These are phyloP conservation scores for Amylostereum areolatum DNA, from an alignment of 1,284 basidiomycete genomes.

Conservation along the genomic window DNA sequence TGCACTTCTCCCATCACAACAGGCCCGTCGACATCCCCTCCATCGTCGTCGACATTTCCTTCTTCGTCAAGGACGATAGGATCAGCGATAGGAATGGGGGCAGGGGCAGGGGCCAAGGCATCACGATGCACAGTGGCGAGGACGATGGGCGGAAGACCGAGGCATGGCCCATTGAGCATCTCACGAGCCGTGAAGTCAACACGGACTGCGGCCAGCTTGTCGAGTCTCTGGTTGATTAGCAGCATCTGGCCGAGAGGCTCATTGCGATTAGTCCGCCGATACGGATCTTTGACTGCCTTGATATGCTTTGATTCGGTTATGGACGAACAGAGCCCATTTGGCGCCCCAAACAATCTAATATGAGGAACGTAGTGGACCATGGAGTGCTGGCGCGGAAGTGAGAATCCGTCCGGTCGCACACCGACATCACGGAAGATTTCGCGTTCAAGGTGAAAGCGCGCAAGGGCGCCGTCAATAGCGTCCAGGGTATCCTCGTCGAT, in stretches of 20 bases:
- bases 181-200: no score
- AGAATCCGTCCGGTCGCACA: constrained; percentile 12
- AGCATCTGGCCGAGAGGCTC: constrained; percentile 19
- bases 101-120: no score
- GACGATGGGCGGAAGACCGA: no score
- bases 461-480: constrained; percentile 6
- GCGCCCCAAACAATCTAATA: constrained; percentile 14
- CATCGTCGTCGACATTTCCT: no score
- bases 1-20: no score
- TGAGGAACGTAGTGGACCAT: constrained; percentile 9
- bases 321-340: constrained; percentile 19
- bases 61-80: no score
- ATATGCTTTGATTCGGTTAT: constrained; percentile 22
- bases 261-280: constrained; percentile 14
- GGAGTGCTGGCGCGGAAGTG: constrained; percentile 18
- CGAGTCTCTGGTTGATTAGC: constrained; percentile 14
- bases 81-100: no score
- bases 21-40: no score
- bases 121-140: no score
- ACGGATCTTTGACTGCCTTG: constrained; percentile 19
- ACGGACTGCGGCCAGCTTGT: not conserved
- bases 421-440: constrained; percentile 11
- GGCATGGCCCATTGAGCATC: no score
- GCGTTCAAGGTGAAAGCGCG: constrained; percentile 7
- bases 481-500: not conserved